Conservation (phyloP, 352 stramenopile genomes). For the Phytophthora tentaculata region DNA sequence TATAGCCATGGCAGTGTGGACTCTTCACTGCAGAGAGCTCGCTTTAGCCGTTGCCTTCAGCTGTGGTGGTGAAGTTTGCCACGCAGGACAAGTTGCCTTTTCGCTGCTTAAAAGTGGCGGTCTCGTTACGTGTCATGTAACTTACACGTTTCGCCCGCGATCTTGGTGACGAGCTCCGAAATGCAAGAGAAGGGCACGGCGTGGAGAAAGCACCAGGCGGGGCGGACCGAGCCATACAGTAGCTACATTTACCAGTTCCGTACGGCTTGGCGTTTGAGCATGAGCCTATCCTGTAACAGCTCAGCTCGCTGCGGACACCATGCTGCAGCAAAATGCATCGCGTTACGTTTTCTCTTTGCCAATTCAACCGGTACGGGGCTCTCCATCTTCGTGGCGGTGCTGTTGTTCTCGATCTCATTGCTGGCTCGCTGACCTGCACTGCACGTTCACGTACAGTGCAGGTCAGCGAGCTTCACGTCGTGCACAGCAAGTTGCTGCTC, state of each 20-base stretch:
- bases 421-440: too few species aligned
- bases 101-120: slow-evolving; percentile 3
- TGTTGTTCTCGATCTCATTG: not conserved
- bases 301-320: too few species aligned
- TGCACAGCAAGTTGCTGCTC: too few species aligned
- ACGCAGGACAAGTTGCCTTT: slow-evolving; percentile 2
- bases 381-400: not conserved
- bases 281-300: too few species aligned
- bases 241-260: slow-evolving; percentile 3
- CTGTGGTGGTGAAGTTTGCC: not conserved
- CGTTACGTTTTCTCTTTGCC: too few species aligned
- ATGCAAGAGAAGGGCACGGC: slow-evolving; percentile 39
- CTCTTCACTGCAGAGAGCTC: too few species aligned
- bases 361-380: not conserved
- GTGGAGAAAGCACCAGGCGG: slow-evolving; percentile 14
- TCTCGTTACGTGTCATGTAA: slow-evolving; percentile 8
- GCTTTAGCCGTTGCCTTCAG: too few species aligned
- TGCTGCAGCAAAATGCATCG: too few species aligned
- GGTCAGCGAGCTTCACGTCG: too few species aligned
- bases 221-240: slow-evolving; percentile 24
- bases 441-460: too few species aligned
- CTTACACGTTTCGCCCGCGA: slow-evolving; percentile 8
- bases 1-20: not conserved
- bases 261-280: slow-evolving; percentile 7
- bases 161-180: slow-evolving; percentile 34